phyloP scores from a whole-genome alignment of 139 green algal species.

The Gonium pectorale region DNA sequence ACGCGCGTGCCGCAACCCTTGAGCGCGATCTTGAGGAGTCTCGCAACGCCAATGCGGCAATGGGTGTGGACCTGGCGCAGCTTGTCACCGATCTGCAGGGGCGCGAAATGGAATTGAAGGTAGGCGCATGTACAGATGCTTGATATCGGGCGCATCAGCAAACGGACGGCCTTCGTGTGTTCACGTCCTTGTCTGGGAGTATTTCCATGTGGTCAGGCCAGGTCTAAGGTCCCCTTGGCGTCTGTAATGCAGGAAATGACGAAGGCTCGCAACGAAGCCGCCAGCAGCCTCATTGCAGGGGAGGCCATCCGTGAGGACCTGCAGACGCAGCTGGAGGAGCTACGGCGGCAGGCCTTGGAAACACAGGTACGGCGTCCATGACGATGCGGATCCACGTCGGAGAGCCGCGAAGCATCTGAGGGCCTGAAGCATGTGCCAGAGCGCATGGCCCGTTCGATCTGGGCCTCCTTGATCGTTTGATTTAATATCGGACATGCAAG shows the following conservation, averaged over 20 bases:
- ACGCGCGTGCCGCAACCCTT: background rate
- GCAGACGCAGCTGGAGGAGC: conserved; percentile 16
- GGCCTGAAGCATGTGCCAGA: background rate
- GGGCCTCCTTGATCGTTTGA: background rate
- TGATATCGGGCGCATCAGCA: too few species aligned
- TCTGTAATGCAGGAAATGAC: conserved; percentile 39
- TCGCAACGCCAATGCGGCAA: background rate
- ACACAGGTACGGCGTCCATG: conserved; percentile 19
- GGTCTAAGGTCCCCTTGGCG: too few species aligned
- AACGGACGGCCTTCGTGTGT: too few species aligned
- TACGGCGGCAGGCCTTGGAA: background rate
- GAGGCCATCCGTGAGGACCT: background rate
- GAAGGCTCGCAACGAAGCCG: background rate
- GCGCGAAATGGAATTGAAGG: conserved; percentile 22
- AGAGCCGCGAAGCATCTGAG: too few species aligned
- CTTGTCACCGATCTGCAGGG: conserved; percentile 21
- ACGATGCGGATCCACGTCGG: too few species aligned
- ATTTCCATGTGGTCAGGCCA: too few species aligned
- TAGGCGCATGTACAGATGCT: too few species aligned
- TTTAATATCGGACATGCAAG: too few species aligned
- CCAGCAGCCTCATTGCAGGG: background rate
- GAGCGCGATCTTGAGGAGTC: background rate
- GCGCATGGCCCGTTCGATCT: background rate
- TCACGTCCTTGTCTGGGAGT: too few species aligned
- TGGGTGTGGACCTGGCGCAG: conserved; percentile 31